Base-by-base conservation (phyloP, 495 filamentous ascomycete species). In the Lineolata rhizophorae region DNA sequence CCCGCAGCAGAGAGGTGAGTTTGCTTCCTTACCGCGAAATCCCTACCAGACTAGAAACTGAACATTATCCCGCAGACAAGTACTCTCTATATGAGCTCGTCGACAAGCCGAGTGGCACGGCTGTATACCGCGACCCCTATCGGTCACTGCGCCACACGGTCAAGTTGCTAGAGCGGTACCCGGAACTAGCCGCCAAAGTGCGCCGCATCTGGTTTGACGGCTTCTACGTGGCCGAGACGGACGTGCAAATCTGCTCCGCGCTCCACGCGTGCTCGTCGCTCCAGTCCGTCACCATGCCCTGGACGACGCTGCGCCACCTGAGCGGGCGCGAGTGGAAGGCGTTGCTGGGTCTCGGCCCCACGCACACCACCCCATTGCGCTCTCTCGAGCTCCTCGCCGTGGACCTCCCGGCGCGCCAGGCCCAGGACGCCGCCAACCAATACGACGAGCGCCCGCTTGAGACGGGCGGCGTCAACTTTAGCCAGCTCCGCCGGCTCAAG, bases 151-250 rank as follows among this genome's bases (percentile, higher is more conserved):
- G 51, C 34, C 45, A 50, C 18, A 65, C 62, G 3, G 48, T 52
- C n/a, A 35, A 45, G 6, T 50, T 65, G 0, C 55, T 67, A 34
- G 30, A 35, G 15, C 37, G 44, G 19, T 54, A 48, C 33, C 55
- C 62, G 0, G 31, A 44, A 5, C 43, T 64, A 4, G 61, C 61
- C 1, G 34, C 36, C 1, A 55, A 59, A 30, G 58, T 65, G 26
- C 61, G 57, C 16, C 51, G 58, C 10, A 42, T 67, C 31, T 67
- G 62, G 61, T 61, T 67, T 42, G 54, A 64, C 26, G 64, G 64
- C 10, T 63, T 64, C 35, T 57, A 65, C 39, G 49, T 47, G 10
- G 46, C 52, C 26, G 58, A 64, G 40, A 61, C 57, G 0, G 54
- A 54, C 38, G 37, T 43, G 4, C 41, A 56, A 30, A 52, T 67